phyloP scores from a whole-genome alignment of 805 yeast species.

The Starmerella stellata region DNA sequence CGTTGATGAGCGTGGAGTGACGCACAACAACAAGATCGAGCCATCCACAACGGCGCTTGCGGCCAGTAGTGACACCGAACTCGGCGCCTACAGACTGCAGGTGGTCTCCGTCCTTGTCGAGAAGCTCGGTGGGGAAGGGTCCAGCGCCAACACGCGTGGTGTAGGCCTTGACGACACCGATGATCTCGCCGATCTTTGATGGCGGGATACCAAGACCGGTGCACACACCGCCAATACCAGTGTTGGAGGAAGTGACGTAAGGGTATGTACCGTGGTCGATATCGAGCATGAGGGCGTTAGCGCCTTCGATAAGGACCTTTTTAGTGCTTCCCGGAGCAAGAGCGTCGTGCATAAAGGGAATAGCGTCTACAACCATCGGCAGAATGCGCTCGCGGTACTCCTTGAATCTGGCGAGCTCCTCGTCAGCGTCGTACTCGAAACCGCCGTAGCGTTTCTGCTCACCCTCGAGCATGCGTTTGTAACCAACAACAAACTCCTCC shows the following conservation, averaged over 20 bases:
- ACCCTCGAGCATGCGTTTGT: constrained; percentile 58
- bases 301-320: constrained; percentile 89
- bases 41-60: constrained; percentile 99
- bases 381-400: constrained; percentile 50
- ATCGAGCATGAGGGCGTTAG: constrained; percentile 94
- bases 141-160: constrained; percentile 99
- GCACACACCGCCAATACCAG: constrained; percentile 94
- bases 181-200: constrained; percentile 52
- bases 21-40: constrained; percentile 85
- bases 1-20: constrained; percentile 81
- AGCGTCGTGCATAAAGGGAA: constrained; percentile 58
- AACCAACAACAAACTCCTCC: constrained; percentile 70
- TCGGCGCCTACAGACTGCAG: constrained; percentile 88
- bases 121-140: constrained; percentile 96
- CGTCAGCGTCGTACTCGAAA: constrained; percentile 58
- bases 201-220: constrained; percentile 98
- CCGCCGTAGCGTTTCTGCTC: constrained; percentile 85
- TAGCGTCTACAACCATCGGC: constrained; percentile 89
- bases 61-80: constrained; percentile 94
- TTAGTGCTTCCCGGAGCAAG: constrained; percentile 41
- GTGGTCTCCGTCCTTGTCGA: constrained; percentile 68
- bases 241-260: constrained; percentile 83
- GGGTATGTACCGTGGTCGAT: constrained; percentile 97
- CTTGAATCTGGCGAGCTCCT: constrained; percentile 62
- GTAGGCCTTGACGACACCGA: constrained; percentile 96